Conservation (phyloP, 2,329 filamentous ascomycete genomes). For the Trichoderma arundinaceum region DNA sequence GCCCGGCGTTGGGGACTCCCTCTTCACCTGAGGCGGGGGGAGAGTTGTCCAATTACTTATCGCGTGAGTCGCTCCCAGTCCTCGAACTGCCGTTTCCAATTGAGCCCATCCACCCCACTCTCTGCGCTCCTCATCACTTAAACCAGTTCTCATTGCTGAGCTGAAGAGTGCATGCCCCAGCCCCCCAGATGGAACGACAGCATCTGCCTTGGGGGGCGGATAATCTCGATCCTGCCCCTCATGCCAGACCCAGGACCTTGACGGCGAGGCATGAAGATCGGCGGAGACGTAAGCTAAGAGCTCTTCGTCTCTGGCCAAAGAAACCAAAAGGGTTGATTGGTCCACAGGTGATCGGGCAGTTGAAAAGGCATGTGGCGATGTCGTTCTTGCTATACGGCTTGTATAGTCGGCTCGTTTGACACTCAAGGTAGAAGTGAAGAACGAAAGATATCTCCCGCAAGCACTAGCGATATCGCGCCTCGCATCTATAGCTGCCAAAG, state of each 20-base stretch:
- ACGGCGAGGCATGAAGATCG: constrained; percentile 80
- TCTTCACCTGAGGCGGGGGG: constrained; percentile 46
- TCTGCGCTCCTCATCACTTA: constrained; percentile 62
- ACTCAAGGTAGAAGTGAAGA: constrained; percentile 75
- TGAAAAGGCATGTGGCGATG: constrained; percentile 43
- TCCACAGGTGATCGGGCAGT: constrained; percentile 42
- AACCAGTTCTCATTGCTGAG: constrained; percentile 55
- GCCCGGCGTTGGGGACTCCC: constrained; percentile 40
- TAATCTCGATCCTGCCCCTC: constrained; percentile 59
- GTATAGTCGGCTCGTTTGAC: constrained; percentile 58
- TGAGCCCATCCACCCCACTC: constrained; percentile 84
- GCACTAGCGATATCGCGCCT: constrained; percentile 73
- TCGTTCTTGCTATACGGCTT: constrained; percentile 45
- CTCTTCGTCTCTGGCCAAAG: constrained; percentile 73
- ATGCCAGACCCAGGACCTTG: constrained; percentile 83
- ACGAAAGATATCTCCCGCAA: constrained; percentile 80
- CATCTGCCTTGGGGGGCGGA: constrained; percentile 36
- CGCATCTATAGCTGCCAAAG: constrained; percentile 72
- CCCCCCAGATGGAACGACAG: constrained; percentile 35
- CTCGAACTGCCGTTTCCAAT: constrained; percentile 60
- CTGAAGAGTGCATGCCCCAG: constrained; percentile 50
- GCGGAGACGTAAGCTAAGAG: constrained; percentile 84
- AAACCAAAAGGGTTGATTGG: constrained; percentile 42
- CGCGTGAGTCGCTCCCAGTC: constrained; percentile 39
- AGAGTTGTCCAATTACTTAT: constrained; percentile 39